Evolutionary conservation across 495 filamentous ascomycete genomes (phyloP), one percentile per base, ranked within the genome.

Genomic region (Lepidopterella palustris): DNA sequence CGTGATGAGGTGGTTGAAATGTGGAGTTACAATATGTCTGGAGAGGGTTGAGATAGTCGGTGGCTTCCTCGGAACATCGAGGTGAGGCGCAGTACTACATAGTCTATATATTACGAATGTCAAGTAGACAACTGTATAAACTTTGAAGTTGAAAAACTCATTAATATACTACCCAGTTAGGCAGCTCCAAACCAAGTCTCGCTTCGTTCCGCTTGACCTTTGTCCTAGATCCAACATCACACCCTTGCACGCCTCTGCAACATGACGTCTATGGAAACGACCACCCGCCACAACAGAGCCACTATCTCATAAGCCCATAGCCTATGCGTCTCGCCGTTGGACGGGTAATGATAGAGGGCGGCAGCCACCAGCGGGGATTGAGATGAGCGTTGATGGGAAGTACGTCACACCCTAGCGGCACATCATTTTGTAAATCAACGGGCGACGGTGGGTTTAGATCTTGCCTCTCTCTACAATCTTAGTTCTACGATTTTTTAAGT

Each of bases 291-390:
- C 45, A 49, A 11, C n/a, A 24, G 45, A 49, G 2, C 4, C 45
- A 21, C 45, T 10, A 49, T 24, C 3, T 11, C 45, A 49, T 35
- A 11, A 10, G 15, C 10, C 45, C n/a, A 49, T 21, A 21, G 45
- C 23, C 21, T 49, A 11, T 49, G 45, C 45, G 45, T 10, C n/a
- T 49, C 45, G n/a, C 21, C 45, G 45, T 49, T 49, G 45, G 45
- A 21, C 2, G 45, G 3, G n/a, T n/a, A n/a, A n/a, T n/a, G n/a
- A n/a, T n/a, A n/a, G n/a, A n/a, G n/a, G 11, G 45, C 23, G n/a
- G 3, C 45, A 49, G 45, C 45, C 45, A 49, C 45, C 45, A 49
- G 39, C 21, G 45, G n/a, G 4, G 24, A 49, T 21, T 11, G 24
- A 24, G 45, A 18, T 21, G n/a, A 21, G 10, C 10, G 45, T 4